Base-by-base conservation (phyloP, 352 stramenopile genomes). In the Phytopythium delawarense region DNA sequence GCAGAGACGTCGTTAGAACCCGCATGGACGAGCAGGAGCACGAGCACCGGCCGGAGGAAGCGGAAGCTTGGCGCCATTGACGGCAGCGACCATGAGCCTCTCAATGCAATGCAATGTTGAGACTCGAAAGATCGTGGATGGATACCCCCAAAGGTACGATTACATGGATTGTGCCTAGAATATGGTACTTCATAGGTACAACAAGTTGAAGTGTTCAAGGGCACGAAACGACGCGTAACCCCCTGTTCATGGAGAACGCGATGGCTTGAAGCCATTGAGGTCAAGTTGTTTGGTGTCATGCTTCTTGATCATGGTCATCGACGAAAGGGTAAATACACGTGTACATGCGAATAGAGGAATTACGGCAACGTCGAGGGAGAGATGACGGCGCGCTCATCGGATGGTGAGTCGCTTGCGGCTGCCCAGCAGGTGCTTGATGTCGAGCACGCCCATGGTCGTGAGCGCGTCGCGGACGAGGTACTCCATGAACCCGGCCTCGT, bases 371-470 rank as follows among this genome's bases (percentile, higher is more conserved):
- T 28, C 2, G 25, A 28, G 25, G 25, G 25, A 28, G 25, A 28
- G 25, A 28, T 28, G 25, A 28, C 25, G 25, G 25, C 13, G 13
- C 13, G 51, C 11, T 45, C 21, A 57, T 30, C 51, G 51, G 12
- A 84, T 70, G 13, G 46, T 67, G 6, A 88, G 63, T 35, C 76
- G 81, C 67, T 83, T 86, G 4, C 75, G 69, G 23, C 75, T 71
- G 25, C 69, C 72, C 13, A 80, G 28, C 15, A 79, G 32, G n/a
- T 57, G 62, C 49, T 79, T 76, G 57, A 79, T 72, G 51, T 79
- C 71, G 6, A 76, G 40, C 21, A 79, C 69, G 28, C 45, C 55
- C 37, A 75, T 63, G 46, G 39, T 57, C 8, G 72, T 57, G n/a
- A 78, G 64, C 32, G 66, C 69, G 21, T 79, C 69, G 12, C 46